These are phyloP conservation scores for Rachicladosporium sp. DNA, from an alignment of 2,329 filamentous ascomycete genomes.

Conservation along the genomic window DNA sequence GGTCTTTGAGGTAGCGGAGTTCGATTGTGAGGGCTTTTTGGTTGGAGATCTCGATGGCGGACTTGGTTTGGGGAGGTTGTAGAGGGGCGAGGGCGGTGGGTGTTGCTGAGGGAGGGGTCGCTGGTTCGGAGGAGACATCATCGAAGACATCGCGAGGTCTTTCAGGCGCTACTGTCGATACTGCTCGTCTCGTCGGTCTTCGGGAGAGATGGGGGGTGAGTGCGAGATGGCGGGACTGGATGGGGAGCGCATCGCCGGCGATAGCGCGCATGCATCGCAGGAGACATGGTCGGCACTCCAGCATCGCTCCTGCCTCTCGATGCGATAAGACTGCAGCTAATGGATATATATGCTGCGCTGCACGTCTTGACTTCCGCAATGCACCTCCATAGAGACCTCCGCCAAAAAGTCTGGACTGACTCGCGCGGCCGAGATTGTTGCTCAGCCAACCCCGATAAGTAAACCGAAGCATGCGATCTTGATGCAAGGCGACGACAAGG, in stretches of 20 bases:
- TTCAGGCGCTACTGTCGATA: not conserved
- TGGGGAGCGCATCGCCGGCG: conserved; percentile 16
- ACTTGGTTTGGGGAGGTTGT: not conserved
- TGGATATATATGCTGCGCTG: no score
- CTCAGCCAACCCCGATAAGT: no score
- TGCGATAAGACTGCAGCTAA: no score
- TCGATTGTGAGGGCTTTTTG: conserved; percentile 38
- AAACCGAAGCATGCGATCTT: no score
- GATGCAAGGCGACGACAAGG: no score
- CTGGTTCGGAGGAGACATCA: not conserved
- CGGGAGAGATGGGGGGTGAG: conserved; percentile 13
- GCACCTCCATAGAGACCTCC: no score
- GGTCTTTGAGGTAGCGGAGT: conserved; percentile 54
- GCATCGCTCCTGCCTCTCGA: conserved; percentile 10
- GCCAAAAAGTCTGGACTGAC: no score
- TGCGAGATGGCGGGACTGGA: conserved; percentile 10
- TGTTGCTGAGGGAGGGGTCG: not conserved
- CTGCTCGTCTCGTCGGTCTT: conserved; percentile 1
- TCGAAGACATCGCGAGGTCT: not conserved
- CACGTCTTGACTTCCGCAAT: no score
- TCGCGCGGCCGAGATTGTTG: no score
- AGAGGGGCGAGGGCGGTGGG: not conserved
- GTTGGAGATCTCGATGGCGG: conserved; percentile 6
- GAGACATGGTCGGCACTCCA: conserved; percentile 33
- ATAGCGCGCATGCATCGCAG: conserved; percentile 32